Evolutionary conservation across 805 yeast genomes (phyloP).

Genomic region (Saccharomycodes ludwigii): DNA sequence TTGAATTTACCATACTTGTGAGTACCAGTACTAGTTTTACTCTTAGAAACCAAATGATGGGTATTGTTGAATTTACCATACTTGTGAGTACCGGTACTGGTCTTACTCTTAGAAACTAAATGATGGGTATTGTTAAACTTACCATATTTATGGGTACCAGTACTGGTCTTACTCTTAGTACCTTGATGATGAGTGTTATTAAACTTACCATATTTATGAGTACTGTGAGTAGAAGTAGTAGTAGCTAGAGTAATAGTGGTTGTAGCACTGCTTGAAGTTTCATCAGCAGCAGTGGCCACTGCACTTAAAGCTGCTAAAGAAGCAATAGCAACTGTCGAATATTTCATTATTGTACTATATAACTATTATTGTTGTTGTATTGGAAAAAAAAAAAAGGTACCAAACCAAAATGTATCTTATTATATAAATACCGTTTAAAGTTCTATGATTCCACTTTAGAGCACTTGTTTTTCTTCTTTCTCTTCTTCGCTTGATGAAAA

Average conservation of each 20-base stretch:
- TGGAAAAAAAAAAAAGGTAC: too few relatives aligned
- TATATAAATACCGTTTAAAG: too few relatives aligned
- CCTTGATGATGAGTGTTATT: slow-evolving; percentile 36
- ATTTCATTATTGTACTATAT: too few relatives aligned
- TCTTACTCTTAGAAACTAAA: slow-evolving; percentile 20
- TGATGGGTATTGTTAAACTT: slow-evolving; percentile 35
- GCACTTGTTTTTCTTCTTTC: too few relatives aligned
- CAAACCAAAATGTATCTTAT: too few relatives aligned
- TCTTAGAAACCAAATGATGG: slow-evolving; percentile 17
- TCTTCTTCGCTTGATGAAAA: too few relatives aligned
- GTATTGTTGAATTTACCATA: slow-evolving; percentile 41
- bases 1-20: slow-evolving; percentile 38
- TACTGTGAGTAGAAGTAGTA: slow-evolving; percentile 24
- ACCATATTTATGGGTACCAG: slow-evolving; percentile 42
- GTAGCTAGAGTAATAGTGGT: slow-evolving; percentile 17
- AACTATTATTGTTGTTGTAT: too few relatives aligned
- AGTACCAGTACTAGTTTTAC: slow-evolving; percentile 24
- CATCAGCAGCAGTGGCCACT: slow-evolving; percentile 8
- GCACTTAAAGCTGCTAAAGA: slow-evolving; percentile 27
- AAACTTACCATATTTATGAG: slow-evolving; percentile 36
- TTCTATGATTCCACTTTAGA: too few relatives aligned
- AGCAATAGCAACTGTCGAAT: slow-evolving; percentile 29
- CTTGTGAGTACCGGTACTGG: slow-evolving; percentile 39
- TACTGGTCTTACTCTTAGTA: slow-evolving; percentile 22
- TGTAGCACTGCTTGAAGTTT: slow-evolving; percentile 17